These are phyloP conservation scores for Neonectria coccinea DNA, from an alignment of 2,329 filamentous ascomycete genomes.

Conservation along the genomic window DNA sequence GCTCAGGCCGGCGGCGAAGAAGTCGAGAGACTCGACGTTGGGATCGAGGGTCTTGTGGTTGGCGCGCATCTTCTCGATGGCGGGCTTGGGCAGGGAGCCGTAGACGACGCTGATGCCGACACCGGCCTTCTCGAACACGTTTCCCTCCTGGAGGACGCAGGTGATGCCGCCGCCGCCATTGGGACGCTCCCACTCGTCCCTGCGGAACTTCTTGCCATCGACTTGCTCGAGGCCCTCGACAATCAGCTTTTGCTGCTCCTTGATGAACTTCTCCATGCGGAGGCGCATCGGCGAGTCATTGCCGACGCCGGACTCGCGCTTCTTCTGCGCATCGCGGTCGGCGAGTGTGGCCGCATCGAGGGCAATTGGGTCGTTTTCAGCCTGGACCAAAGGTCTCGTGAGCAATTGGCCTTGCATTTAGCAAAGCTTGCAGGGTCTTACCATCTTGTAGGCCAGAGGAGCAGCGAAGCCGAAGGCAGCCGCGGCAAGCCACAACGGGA, in stretches of 20 bases:
- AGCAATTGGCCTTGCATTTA: slow-evolving; percentile 27
- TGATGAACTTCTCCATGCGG: slow-evolving; percentile 97
- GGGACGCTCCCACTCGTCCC: slow-evolving; percentile 88
- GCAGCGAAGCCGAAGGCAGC: slow-evolving; percentile 63
- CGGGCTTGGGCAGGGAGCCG: slow-evolving; percentile 85
- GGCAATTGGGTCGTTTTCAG: slow-evolving; percentile 55
- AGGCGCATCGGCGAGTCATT: slow-evolving; percentile 92
- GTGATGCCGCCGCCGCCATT: slow-evolving; percentile 94
- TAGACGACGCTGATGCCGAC: slow-evolving; percentile 97
- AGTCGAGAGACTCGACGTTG: slow-evolving; percentile 84
- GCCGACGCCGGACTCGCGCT: slow-evolving; percentile 75
- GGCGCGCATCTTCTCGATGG: slow-evolving; percentile 91
- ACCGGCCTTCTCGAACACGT: slow-evolving; percentile 97
- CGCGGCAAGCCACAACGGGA: slow-evolving; percentile 50
- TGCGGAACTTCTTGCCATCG: slow-evolving; percentile 83
- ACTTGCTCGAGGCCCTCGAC: slow-evolving; percentile 84
- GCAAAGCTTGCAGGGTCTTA: slow-evolving; percentile 47
- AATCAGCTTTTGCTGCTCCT: slow-evolving; percentile 90
- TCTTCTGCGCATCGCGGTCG: slow-evolving; percentile 84
- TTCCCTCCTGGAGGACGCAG: slow-evolving; percentile 94
- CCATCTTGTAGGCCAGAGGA: slow-evolving; percentile 70
- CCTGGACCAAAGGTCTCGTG: slow-evolving; percentile 48
- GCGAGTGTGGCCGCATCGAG: slow-evolving; percentile 79
- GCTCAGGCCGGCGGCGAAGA: slow-evolving; percentile 94
- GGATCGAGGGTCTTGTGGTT: slow-evolving; percentile 92